Conservation (phyloP, 352 stramenopile species). For the Globisporangium apiculatum region DNA sequence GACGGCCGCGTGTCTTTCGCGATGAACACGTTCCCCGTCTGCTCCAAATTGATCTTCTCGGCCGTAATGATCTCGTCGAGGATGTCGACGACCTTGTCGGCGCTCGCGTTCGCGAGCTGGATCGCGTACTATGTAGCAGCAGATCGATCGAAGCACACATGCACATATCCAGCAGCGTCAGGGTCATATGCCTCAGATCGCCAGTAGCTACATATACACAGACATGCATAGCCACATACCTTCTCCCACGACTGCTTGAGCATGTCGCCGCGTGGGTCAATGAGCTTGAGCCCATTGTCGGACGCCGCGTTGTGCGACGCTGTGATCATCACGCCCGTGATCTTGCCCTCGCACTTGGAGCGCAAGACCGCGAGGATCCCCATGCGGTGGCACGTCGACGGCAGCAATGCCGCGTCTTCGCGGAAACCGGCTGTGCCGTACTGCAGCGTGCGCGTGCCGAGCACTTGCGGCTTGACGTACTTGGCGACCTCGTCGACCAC, state of each 20-base stretch:
- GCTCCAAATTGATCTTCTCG: slow-evolving; percentile 81
- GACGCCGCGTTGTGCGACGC: slow-evolving; percentile 88
- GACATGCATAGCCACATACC: slow-evolving; percentile 8
- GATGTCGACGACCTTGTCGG: slow-evolving; percentile 82
- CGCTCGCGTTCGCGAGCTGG: slow-evolving; percentile 72
- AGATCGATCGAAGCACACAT: neutral
- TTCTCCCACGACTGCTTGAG: slow-evolving; percentile 87
- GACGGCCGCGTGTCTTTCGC: slow-evolving; percentile 91
- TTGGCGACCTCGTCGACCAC: slow-evolving; percentile 74
- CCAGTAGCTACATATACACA: neutral
- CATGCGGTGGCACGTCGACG: slow-evolving; percentile 90
- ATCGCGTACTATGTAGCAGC: slow-evolving; percentile 41
- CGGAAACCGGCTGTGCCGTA: slow-evolving; percentile 97
- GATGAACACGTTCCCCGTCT: slow-evolving; percentile 83
- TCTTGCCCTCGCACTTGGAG: slow-evolving; percentile 74
- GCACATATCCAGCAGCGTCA: neutral
- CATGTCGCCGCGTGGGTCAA: slow-evolving; percentile 93
- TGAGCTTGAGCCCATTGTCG: slow-evolving; percentile 95
- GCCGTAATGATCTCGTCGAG: slow-evolving; percentile 58
- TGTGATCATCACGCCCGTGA: slow-evolving; percentile 92
- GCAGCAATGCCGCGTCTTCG: slow-evolving; percentile 85
- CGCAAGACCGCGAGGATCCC: slow-evolving; percentile 81
- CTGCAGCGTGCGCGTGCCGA: slow-evolving; percentile 36
- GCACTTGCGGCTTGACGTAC: slow-evolving; percentile 42
- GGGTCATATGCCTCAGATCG: too few species aligned